Evolutionary conservation across 2,329 filamentous ascomycete species (phyloP), one percentile per base, ranked within the genome.

Genomic region (Mycosphaerella arachidis): DNA sequence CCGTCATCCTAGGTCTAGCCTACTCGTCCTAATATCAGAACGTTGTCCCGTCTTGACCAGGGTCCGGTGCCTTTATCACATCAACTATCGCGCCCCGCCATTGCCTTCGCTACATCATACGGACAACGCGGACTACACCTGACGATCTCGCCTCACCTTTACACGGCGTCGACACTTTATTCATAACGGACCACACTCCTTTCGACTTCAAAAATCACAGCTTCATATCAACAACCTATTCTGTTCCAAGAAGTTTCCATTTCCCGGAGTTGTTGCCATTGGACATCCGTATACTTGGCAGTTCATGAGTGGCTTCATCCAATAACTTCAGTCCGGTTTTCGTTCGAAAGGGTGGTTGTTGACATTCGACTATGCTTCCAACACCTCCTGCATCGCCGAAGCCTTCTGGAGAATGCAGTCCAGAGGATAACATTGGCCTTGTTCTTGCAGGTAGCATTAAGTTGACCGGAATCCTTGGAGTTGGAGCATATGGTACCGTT

Each of bases 401-500:
- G 54, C 69, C 70, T 58, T 68, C 63, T 60, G 70, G 65, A 66
- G 71, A 72, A 57, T 76, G 74, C 67, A 69, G 73, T 52, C 91
- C 92, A 46, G 90, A 96, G 82, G 90, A 92, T 73, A 87, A 92
- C 72, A 78, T 97, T 81, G 92, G 93, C 75, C 86, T 87, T 68
- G 82, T 93, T 68, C 84, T 97, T 66, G 90, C 90, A 69, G 88
- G 89, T 73, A 87, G 90, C 73, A 83, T 97, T 68, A 88, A 93
- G 78, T 81, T 97, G 71, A 91, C 87, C 65, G 85, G 86, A 63
- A 90, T 97, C 69, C 84, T 97, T 63, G 94, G 94, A 66, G 90
- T 93, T 54, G 94, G 94, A 68, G 94, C 94, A 59, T 99, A 99
- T 77, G 94, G 94, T 66, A 92, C 97, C 46, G 94, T 99, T 29